Evolutionary conservation across 306 rosid species (phyloP).

Genomic region (Begonia peltatifolia): DNA sequence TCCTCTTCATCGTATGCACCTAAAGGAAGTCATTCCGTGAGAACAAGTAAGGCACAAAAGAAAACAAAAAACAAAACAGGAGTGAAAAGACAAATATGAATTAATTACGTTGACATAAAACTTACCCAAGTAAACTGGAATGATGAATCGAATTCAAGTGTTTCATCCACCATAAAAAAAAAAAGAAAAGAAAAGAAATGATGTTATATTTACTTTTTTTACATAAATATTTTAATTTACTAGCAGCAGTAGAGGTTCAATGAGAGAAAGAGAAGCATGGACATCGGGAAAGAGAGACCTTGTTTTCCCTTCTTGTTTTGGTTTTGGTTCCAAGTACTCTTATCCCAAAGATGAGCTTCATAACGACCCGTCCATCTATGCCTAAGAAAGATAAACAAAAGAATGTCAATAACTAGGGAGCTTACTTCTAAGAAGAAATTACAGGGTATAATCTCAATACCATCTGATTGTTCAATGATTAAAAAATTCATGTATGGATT

Average conservation of each 20-base stretch:
- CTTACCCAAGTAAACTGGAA: constrained; percentile 96
- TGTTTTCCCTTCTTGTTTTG: constrained; percentile 99
- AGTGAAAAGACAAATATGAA: background rate
- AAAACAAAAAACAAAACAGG: background rate
- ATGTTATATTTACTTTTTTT: constrained; percentile 16
- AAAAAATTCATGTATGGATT: too few species aligned
- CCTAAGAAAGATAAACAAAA: constrained; percentile 19
- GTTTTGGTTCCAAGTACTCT: constrained; percentile 97
- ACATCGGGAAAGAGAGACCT: constrained; percentile 39
- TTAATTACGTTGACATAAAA: constrained; percentile 2
- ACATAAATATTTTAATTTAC: too few species aligned
- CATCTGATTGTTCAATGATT: background rate
- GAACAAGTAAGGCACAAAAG: background rate
- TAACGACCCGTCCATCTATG: constrained; percentile 99
- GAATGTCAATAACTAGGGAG: too few species aligned
- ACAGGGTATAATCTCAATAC: background rate
- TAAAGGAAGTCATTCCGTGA: constrained; percentile 15
- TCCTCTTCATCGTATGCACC: constrained; percentile 99
- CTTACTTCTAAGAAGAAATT: too few species aligned
- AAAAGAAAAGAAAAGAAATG: constrained; percentile 6
- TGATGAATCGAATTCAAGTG: constrained; percentile 19
- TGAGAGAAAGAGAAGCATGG: too few species aligned
- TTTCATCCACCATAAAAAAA: constrained; percentile 23
- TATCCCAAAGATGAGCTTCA: constrained; percentile 99
- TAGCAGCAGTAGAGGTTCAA: background rate